Evolutionary conservation across 1,284 basidiomycete species (phyloP).

Genomic region (Malassezia arunalokei): DNA sequence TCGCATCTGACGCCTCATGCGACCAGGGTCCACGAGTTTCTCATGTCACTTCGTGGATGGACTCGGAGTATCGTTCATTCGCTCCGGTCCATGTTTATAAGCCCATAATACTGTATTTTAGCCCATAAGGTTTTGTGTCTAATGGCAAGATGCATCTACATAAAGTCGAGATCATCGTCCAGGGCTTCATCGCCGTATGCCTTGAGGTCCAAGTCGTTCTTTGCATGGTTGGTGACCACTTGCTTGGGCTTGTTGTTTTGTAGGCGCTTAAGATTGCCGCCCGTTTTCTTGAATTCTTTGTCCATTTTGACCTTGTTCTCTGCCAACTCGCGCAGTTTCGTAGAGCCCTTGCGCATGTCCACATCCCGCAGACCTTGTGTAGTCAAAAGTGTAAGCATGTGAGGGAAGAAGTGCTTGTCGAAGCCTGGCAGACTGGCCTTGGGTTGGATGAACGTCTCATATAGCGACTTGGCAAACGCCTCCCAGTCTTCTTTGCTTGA

Average conservation of each 20-base stretch:
- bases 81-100: constrained; percentile 5
- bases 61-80: neutral
- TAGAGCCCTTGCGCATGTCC: constrained; percentile 32
- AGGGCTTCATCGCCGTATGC: constrained; percentile 43
- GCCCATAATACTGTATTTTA: neutral
- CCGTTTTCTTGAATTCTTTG: constrained; percentile 35
- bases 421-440: constrained; percentile 31
- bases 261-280: constrained; percentile 17
- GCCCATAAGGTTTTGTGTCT: too few species aligned
- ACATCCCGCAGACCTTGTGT: constrained; percentile 30
- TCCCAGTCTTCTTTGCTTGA: constrained; percentile 41
- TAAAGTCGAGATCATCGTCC: constrained; percentile 44
- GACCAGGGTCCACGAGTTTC: neutral
- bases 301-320: constrained; percentile 39
- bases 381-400: constrained; percentile 21
- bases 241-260: constrained; percentile 32
- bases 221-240: constrained; percentile 35
- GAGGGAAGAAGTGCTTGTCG: constrained; percentile 39
- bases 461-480: constrained; percentile 22
- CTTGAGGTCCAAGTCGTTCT: constrained; percentile 36
- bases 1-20: neutral
- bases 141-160: constrained; percentile 18
- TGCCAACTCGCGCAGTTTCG: constrained; percentile 33
- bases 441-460: constrained; percentile 26
- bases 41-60: neutral